Percentiles rank a stretch among this genome's conserved stretches.
phyloP scores from a whole-genome alignment of 192 early-diverging fungal genomes.

The Coemansia sp. region DNA sequence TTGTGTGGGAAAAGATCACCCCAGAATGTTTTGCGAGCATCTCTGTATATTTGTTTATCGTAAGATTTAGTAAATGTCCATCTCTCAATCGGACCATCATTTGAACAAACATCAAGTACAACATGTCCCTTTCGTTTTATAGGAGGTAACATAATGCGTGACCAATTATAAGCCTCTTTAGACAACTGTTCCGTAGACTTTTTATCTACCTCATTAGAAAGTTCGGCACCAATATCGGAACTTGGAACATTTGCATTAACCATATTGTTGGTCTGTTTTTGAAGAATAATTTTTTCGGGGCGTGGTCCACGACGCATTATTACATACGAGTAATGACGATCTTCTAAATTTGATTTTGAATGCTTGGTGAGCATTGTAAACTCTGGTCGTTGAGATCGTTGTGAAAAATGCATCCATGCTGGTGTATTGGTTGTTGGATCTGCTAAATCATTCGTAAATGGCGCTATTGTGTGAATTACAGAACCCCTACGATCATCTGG shows the following conservation, averaged over 20 bases:
- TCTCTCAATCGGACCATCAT: conserved; percentile 60
- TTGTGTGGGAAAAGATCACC: conserved; percentile 79
- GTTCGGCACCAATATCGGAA: conserved; percentile 14
- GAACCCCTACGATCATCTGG: neutral
- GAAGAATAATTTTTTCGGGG: conserved; percentile 9
- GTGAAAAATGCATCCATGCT: conserved; percentile 81
- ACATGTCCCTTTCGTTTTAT: conserved; percentile 78
- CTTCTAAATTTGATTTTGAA: conserved; percentile 67
- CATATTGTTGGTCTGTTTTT: neutral
- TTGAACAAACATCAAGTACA: conserved; percentile 66
- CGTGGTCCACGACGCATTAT: conserved; percentile 67
- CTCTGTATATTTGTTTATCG: conserved; percentile 68
- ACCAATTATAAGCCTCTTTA: conserved; percentile 60
- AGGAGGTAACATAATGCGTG: conserved; percentile 71
- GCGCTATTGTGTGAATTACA: conserved; percentile 74
- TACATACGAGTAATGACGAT: conserved; percentile 75
- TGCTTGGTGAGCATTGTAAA: conserved; percentile 70
- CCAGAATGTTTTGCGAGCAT: conserved; percentile 75
- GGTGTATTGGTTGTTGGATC: conserved; percentile 67
- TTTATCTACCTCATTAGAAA: conserved; percentile 10
- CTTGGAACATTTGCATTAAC: conserved; percentile 3
- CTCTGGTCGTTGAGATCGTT: conserved; percentile 65
- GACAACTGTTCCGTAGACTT: conserved; percentile 26
- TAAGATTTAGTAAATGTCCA: conserved; percentile 69
- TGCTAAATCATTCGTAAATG: conserved; percentile 71